Evolutionary conservation across 768 basidiomycete genomes (phyloP), one percentile per base, ranked within the genome.

Genomic region (Boletus pseudo-olivaceus): DNA sequence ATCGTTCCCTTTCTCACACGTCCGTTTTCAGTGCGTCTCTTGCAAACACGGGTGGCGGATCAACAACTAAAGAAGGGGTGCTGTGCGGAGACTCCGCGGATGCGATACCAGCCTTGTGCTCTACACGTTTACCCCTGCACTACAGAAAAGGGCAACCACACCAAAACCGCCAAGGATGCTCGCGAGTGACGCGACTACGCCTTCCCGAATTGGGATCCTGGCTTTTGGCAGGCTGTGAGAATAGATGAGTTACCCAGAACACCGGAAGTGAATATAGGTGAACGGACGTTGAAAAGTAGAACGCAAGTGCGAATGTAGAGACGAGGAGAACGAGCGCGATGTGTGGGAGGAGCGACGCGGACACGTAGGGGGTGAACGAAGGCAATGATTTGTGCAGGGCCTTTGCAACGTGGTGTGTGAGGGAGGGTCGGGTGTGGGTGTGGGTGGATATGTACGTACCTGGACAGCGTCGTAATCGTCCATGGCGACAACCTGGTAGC

Each of bases 211-310:
- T 10, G 83, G 82, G 29, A 90, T 74, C 9, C 78, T 79, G 64
- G 80, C 76, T 76, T 87, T 92, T 59, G 90, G 87, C 34, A 96
- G 81, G 48, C 93, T 95, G 73, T 58, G 53, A 41, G 34, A 51
- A 50, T 41, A 27, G 32, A 53, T 61, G 55, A 55, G 53, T 51
- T 48, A 38, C 39, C 7, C n/a, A 27, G 33, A 17, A 26, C 10
- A 20, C 26, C 19, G 27, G 64, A 33, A 48, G 19, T 20, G 51
- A 12, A 42, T 48, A 29, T 23, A 51, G 34, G 33, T 6, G 56
- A 6, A 78, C 84, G 56, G 67, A 90, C 85, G 84, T 96, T 56
- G 93, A 87, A 72, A 91, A 92, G 75, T 94, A 93, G 77, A 96
- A 96, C 0, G 88, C 81, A 39, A 95, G 82, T n/a, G 66, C 81